Percentiles rank a stretch among this genome's conserved stretches.
These are phyloP conservation scores for Colletotrichum musicola DNA, from an alignment of 2,329 filamentous ascomycete genomes.

Conservation along the genomic window DNA sequence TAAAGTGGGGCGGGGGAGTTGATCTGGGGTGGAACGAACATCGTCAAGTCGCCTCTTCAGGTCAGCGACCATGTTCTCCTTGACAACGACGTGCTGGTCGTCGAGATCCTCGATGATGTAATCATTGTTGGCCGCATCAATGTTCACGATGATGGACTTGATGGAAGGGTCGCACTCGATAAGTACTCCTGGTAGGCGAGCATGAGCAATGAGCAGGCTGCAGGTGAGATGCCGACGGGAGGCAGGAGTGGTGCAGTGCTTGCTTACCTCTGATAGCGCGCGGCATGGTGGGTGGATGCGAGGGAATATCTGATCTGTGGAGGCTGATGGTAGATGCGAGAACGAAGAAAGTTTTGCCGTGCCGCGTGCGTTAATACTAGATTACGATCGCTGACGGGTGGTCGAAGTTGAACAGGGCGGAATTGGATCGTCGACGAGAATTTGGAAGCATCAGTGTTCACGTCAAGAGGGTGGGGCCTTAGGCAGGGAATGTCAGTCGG, in stretches of 20 bases:
- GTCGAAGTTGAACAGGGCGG: background rate
- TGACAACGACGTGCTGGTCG: constrained; percentile 80
- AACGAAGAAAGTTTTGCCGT: background rate
- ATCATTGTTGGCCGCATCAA: constrained; percentile 77
- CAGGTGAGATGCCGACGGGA: constrained; percentile 8
- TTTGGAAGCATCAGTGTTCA: constrained; percentile 15
- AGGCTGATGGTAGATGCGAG: too few relatives aligned
- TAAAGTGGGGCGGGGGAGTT: background rate
- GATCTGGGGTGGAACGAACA: constrained; percentile 57
- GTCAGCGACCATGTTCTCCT: constrained; percentile 76
- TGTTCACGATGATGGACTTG: constrained; percentile 85
- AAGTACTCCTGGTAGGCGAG: constrained; percentile 69
- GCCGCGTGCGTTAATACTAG: background rate
- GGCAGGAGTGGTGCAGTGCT: background rate
- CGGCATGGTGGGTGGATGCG: constrained; percentile 58
- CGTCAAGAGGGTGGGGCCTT: constrained; percentile 12
- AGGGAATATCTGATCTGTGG: background rate
- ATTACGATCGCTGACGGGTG: background rate
- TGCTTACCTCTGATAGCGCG: constrained; percentile 66
- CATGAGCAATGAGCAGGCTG: constrained; percentile 24
- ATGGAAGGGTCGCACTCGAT: constrained; percentile 89
- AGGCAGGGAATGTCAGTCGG: constrained; percentile 25
- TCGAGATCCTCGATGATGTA: constrained; percentile 86
- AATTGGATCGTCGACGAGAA: constrained; percentile 19
- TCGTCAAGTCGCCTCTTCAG: constrained; percentile 78